Conservation (phyloP, 805 yeast species). For the Barnettozyma vustinii region DNA sequence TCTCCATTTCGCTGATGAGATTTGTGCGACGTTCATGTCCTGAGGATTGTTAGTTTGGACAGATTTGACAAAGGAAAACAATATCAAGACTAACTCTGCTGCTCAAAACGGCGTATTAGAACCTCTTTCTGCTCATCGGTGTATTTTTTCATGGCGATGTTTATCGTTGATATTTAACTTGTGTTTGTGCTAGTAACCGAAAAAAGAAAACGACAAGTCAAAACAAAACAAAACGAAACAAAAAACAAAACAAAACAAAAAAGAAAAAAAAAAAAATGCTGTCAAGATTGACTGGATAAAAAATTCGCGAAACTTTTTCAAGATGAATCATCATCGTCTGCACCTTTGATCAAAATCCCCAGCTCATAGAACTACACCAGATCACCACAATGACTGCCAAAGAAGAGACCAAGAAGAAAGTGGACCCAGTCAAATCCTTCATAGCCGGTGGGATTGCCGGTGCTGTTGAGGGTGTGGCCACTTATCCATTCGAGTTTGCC, state of each 20-base stretch:
- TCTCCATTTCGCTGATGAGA: slow-evolving; percentile 13
- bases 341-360: not conserved
- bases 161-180: not conserved
- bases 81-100: slow-evolving; percentile 19
- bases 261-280: not conserved
- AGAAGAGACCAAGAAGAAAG: slow-evolving; percentile 24
- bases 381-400: slow-evolving; percentile 1
- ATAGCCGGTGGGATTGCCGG: slow-evolving; percentile 97
- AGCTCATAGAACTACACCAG: not conserved
- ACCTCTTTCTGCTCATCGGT: slow-evolving; percentile 8
- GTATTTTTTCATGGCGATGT: not conserved
- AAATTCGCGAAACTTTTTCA: not conserved
- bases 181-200: too few species aligned
- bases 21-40: slow-evolving; percentile 18
- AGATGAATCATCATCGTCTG: not conserved
- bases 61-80: not conserved
- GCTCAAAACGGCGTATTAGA: slow-evolving; percentile 18
- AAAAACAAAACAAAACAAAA: not conserved
- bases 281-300: not conserved
- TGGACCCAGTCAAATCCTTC: slow-evolving; percentile 76
- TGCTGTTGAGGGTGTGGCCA: slow-evolving; percentile 86
- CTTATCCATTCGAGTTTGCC: slow-evolving; percentile 96
- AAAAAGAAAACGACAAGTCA: too few species aligned
- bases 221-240: not conserved
- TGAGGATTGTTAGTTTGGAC: slow-evolving; percentile 6